phyloP scores from a whole-genome alignment of 768 basidiomycete genomes.

The Tephrocybe rancida region DNA sequence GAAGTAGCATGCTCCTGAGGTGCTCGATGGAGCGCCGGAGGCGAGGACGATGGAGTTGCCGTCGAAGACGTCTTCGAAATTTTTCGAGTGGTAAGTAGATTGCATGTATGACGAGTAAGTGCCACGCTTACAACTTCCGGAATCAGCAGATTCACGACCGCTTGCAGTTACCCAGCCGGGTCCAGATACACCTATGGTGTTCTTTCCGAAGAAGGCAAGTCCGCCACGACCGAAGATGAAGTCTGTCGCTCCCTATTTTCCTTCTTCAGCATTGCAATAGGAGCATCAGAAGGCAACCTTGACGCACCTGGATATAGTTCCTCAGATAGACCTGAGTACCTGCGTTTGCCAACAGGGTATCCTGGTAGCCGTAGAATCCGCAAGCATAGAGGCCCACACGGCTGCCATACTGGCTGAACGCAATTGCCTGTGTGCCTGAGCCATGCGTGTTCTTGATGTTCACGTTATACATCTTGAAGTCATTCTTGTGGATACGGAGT shows the following conservation, averaged over 20 bases:
- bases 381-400: constrained; percentile 47
- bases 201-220: constrained; percentile 49
- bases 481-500: constrained; percentile 47
- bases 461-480: constrained; percentile 53
- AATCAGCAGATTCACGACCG: constrained; percentile 46
- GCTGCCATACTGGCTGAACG: constrained; percentile 51
- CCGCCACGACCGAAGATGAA: constrained; percentile 52
- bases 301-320: constrained; percentile 47
- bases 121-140: constrained; percentile 44
- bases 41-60: constrained; percentile 7
- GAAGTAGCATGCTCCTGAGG: constrained; percentile 34
- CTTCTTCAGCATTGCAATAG: neutral
- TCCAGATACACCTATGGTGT: constrained; percentile 47
- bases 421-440: constrained; percentile 47
- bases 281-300: neutral
- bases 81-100: neutral
- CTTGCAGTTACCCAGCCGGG: constrained; percentile 51
- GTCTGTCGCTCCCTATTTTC: constrained; percentile 44
- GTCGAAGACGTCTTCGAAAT: constrained; percentile 8
- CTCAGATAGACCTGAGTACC: constrained; percentile 52
- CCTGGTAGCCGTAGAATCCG: constrained; percentile 49
- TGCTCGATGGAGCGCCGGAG: constrained; percentile 34
- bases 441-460: constrained; percentile 52
- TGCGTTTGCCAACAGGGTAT: constrained; percentile 45
- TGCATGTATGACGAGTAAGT: neutral